A percentile compares a stretch with the other conserved stretches of the same genome.
These are phyloP conservation scores for Rutidosis leptorrhynchoides DNA, from an alignment of 129 eudicot species.

Conservation along the genomic window DNA sequence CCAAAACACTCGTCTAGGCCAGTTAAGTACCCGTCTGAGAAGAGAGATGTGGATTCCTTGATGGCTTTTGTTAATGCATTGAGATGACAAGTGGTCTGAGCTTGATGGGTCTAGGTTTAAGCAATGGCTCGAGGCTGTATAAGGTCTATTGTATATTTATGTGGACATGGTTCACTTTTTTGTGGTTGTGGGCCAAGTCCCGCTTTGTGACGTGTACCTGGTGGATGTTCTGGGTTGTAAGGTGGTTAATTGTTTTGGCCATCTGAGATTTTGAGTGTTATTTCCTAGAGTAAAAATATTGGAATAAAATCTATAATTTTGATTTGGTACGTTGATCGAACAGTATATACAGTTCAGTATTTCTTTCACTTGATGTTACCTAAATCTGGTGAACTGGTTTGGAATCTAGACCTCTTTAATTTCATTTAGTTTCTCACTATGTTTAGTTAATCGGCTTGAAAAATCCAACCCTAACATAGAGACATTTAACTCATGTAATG, in stretches of 20 bases:
- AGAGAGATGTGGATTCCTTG: slow-evolving; percentile 80
- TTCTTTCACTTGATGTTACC: background rate
- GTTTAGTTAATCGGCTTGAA: too few relatives aligned
- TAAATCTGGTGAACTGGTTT: background rate
- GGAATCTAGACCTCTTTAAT: too few relatives aligned
- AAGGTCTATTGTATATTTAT: slow-evolving; percentile 21
- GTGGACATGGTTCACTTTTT: background rate
- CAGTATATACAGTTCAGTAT: background rate
- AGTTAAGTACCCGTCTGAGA: slow-evolving; percentile 67
- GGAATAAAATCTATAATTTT: slow-evolving; percentile 1
- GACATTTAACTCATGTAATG: too few relatives aligned
- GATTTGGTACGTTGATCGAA: background rate
- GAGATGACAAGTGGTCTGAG: slow-evolving; percentile 30
- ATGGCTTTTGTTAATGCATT: slow-evolving; percentile 68
- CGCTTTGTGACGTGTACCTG: slow-evolving; percentile 2
- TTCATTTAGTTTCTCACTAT: too few relatives aligned
- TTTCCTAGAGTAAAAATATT: background rate
- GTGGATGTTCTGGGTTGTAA: background rate
- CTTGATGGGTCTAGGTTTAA: background rate
- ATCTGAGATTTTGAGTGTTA: slow-evolving; percentile 19
- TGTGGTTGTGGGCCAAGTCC: slow-evolving; percentile 27
- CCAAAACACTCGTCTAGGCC: slow-evolving; percentile 70
- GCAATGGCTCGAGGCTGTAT: background rate
- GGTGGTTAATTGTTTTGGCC: background rate
- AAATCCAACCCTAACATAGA: too few relatives aligned